These are phyloP conservation scores for Diutina mesorugosa DNA, from an alignment of 1,139 yeast species.

Conservation along the genomic window DNA sequence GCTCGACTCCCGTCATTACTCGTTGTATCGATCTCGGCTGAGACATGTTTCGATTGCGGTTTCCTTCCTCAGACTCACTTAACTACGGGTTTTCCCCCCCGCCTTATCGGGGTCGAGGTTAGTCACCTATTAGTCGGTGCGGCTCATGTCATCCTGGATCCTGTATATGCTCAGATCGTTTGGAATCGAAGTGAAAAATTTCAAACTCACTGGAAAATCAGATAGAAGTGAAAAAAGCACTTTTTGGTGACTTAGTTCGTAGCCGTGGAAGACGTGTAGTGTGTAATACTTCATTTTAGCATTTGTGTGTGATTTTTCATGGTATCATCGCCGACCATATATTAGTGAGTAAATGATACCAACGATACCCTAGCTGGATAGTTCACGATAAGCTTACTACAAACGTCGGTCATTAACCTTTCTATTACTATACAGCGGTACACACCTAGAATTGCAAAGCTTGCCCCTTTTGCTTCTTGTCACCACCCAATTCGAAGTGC, in stretches of 20 bases:
- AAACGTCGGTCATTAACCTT: neutral
- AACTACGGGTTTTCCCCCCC: neutral
- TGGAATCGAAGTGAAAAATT: neutral
- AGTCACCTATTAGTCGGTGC: neutral
- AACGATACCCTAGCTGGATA: neutral
- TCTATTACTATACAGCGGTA: constrained; percentile 2
- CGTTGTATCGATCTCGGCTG: neutral
- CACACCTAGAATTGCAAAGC: constrained; percentile 75
- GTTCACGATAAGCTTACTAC: neutral
- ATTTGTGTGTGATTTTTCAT: too few species aligned
- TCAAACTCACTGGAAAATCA: neutral
- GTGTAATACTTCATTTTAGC: too few species aligned
- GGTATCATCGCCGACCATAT: too few species aligned
- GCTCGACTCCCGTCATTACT: constrained; percentile 30
- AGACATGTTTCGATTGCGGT: neutral
- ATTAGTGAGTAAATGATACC: too few species aligned
- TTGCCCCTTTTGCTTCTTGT: constrained; percentile 99
- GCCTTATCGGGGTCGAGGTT: neutral
- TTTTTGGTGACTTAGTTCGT: too few species aligned
- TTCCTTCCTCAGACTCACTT: neutral
- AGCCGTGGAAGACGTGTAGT: neutral
- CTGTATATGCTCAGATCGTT: neutral
- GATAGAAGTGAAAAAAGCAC: neutral
- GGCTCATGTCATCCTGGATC: neutral
- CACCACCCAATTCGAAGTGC: constrained; percentile 99